Base-by-base conservation (phyloP, 2,329 filamentous ascomycete genomes). In the Bipolaris sorokiniana region DNA sequence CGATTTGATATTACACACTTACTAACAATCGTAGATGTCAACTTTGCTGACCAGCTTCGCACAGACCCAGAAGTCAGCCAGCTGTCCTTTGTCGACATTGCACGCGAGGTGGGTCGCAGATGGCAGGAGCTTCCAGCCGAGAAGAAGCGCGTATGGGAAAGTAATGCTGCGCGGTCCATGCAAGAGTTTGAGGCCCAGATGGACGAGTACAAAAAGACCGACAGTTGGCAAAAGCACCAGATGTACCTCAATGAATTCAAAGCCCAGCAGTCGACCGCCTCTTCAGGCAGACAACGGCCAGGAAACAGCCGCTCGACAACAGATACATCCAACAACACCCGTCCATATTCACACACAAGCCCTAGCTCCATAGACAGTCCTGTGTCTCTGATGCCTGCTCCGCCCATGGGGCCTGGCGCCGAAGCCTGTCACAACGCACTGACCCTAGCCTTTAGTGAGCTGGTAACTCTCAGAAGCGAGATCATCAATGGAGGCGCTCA, bases 161-260 rank as follows among this genome's bases (percentile, higher is more conserved):
- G 70, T 53, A 68, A 75, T 36, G 75, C 76, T 6, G 74, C 76
- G 13, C 67, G 69, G 22, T 69, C 74, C 26, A 72, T 76, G 70
- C 73, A 77, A 47, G 73, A 74, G 54, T 77, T 72, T 18, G 74
- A 77, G 51, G 64, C 66, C 4, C 71, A 73, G 34, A 76, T 78
- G 73, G 76, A 78, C 49, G 69, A 74, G 46, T 78, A 78, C 60
- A 76, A 75, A 52, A 74, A 70, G 34, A 78, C 74, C 0, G 72
- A 76, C 15, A 68, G 61, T 28, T 77, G 73, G 69, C 71, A 69
- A 42, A 72, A 69, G 47, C 74, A 78, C 36, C 75, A 77, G 45
- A 51, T 51, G 18, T 78, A 77, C 38, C 59, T 78, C 47, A 67
- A 65, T 22, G 68, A 72, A 16, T 78, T 78, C 65, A 75, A 64